Conservation (phyloP, 129 eudicot genomes). For the Arctium minus region DNA sequence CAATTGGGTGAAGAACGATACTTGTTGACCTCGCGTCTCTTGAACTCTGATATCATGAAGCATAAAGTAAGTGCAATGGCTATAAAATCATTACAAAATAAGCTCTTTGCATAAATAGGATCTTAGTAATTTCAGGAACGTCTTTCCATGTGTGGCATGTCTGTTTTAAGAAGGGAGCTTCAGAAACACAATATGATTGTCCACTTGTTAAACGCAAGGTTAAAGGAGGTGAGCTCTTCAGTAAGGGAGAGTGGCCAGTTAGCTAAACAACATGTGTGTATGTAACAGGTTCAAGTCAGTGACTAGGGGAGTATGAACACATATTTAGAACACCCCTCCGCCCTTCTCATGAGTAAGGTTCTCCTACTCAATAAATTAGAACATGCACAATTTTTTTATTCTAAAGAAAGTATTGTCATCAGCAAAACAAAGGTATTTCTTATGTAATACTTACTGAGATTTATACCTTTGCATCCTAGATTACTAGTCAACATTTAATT, state of each 20-base stretch:
- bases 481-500: neutral
- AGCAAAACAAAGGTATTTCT: neutral
- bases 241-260: no score
- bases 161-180: neutral
- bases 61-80: conserved; percentile 4
- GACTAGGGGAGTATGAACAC: no score
- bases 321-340: no score
- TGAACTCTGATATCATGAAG: conserved; percentile 58
- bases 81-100: neutral
- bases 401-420: no score
- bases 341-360: no score
- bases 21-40: conserved; percentile 60
- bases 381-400: no score
- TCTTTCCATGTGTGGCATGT: neutral
- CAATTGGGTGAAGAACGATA: conserved; percentile 50
- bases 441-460: neutral
- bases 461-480: neutral
- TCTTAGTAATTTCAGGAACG: neutral
- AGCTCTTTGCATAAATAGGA: neutral
- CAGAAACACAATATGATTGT: neutral
- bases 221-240: neutral
- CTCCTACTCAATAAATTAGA: no score
- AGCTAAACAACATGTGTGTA: no score
- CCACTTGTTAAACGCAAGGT: neutral
- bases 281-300: no score